These are phyloP conservation scores for Leishmania lainsoni DNA, from an alignment of 208 protist genomes.

Conservation along the genomic window DNA sequence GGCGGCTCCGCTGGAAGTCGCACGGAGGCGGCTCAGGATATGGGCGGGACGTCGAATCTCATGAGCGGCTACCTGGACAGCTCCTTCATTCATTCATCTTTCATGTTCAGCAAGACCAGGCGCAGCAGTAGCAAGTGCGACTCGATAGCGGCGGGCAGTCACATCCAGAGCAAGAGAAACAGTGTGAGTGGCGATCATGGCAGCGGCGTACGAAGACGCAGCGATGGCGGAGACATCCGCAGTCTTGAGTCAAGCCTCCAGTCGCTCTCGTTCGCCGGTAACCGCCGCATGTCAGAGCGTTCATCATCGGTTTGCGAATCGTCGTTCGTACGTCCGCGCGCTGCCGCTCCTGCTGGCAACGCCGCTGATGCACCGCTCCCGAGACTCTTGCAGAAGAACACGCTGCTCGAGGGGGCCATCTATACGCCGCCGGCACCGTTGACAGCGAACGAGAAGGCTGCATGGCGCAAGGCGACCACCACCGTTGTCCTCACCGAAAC, in stretches of 20 bases:
- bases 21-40: conserved; percentile 10
- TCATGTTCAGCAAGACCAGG: conserved; percentile 38
- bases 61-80: conserved; percentile 38
- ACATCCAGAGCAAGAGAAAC: not conserved
- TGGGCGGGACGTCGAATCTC: conserved; percentile 2
- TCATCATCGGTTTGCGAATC: conserved; percentile 15
- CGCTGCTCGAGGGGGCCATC: conserved; percentile 40
- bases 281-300: conserved; percentile 20
- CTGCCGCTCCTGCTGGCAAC: conserved; percentile 4
- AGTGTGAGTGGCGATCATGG: conserved; percentile 12
- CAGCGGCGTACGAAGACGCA: not conserved
- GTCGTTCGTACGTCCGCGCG: not conserved
- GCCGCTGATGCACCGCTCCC: conserved; percentile 7
- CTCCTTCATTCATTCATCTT: conserved; percentile 76
- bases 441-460: conserved; percentile 52
- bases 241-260: conserved; percentile 46
- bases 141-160: not conserved
- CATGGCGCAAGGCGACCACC: conserved; percentile 62
- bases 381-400: conserved; percentile 26
- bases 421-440: conserved; percentile 17
- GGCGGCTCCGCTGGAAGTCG: conserved; percentile 2
- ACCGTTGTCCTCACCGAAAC: conserved; percentile 82
- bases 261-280: conserved; percentile 34
- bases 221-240: not conserved
- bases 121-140: conserved; percentile 8